These are phyloP conservation scores for Bolboschoenoplectus hybrid DNA, from an alignment of 202 grass and related monocot species.

Conservation along the genomic window DNA sequence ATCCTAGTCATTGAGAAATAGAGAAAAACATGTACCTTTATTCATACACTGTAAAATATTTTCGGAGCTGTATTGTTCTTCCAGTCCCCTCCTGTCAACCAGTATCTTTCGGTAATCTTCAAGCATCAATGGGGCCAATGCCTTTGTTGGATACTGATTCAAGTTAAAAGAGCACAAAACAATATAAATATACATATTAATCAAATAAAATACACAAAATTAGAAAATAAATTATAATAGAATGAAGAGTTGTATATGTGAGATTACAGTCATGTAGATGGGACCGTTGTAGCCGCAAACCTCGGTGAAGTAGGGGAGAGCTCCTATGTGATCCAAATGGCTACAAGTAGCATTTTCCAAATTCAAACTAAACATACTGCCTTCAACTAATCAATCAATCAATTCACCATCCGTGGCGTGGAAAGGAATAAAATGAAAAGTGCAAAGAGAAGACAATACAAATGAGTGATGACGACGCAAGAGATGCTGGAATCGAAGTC, in stretches of 20 bases:
- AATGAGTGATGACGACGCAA: constrained; percentile 90
- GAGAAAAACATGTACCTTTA: constrained; percentile 61
- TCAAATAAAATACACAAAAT: background rate
- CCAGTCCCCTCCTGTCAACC: constrained; percentile 71
- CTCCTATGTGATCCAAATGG: constrained; percentile 93
- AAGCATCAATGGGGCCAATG: constrained; percentile 93
- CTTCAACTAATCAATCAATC: background rate
- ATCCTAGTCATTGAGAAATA: background rate
- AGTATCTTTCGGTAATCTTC: constrained; percentile 90
- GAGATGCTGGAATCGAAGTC: constrained; percentile 53
- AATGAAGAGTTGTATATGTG: background rate
- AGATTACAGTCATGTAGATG: constrained; percentile 84
- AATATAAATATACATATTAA: constrained; percentile 31
- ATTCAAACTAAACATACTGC: background rate
- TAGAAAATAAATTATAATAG: background rate
- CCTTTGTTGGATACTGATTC: constrained; percentile 91
- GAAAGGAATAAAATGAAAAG: background rate
- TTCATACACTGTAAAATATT: constrained; percentile 82
- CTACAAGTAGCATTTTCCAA: constrained; percentile 38
- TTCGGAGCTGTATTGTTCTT: constrained; percentile 72
- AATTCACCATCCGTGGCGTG: background rate
- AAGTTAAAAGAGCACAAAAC: background rate
- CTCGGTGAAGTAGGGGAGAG: constrained; percentile 86
- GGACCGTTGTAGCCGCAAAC: constrained; percentile 84
- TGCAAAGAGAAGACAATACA: constrained; percentile 46